phyloP scores from a whole-genome alignment of 2,329 filamentous ascomycete genomes.

The Colletotrichum coccodes region DNA sequence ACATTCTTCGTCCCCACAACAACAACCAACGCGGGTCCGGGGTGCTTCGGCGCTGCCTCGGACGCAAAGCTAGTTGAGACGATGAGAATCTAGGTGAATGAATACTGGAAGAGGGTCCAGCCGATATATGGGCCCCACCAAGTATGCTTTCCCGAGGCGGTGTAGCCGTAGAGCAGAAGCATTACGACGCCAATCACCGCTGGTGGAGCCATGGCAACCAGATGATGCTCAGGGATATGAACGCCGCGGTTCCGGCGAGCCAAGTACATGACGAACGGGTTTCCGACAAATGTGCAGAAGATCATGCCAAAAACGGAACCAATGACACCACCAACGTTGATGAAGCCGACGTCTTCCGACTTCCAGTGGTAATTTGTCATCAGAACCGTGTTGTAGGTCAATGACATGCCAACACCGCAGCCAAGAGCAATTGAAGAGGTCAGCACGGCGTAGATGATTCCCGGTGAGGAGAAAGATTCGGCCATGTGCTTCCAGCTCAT shows the following conservation, averaged over 20 bases:
- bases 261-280: constrained; percentile 34
- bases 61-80: constrained; percentile 45
- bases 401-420: constrained; percentile 47
- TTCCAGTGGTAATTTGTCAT: constrained; percentile 44
- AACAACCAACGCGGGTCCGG: constrained; percentile 44
- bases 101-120: constrained; percentile 39
- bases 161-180: constrained; percentile 34
- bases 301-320: constrained; percentile 48
- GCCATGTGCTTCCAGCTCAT: constrained; percentile 34
- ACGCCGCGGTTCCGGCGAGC: constrained; percentile 36
- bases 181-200: constrained; percentile 33
- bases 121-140: constrained; percentile 41
- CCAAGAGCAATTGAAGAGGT: constrained; percentile 48
- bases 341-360: constrained; percentile 49
- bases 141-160: constrained; percentile 9
- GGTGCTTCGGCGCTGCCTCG: constrained; percentile 45
- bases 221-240: constrained; percentile 36
- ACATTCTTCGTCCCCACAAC: constrained; percentile 47
- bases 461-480: constrained; percentile 43
- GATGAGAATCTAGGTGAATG: constrained; percentile 42
- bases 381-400: constrained; percentile 49
- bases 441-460: constrained; percentile 49
- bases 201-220: constrained; percentile 32
- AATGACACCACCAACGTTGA: constrained; percentile 59
- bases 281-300: constrained; percentile 34